These are phyloP conservation scores for Lyophyllum atratum DNA, from an alignment of 768 basidiomycete genomes.

Conservation along the genomic window DNA sequence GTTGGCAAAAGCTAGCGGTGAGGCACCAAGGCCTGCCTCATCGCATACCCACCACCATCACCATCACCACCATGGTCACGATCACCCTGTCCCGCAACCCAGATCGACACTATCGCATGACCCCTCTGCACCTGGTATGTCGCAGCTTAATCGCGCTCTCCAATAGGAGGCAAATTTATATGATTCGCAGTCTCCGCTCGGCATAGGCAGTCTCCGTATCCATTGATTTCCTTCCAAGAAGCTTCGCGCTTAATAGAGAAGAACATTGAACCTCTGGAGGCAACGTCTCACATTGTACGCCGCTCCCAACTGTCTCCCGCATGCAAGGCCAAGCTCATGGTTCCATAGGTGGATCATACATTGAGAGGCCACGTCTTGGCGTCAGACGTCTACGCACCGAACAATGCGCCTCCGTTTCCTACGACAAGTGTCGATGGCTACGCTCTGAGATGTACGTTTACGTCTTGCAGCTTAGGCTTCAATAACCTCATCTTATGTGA, in stretches of 20 bases:
- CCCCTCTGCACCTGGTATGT: constrained; percentile 64
- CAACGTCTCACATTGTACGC: constrained; percentile 44
- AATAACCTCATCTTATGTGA: not conserved
- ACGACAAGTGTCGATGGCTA: constrained; percentile 92
- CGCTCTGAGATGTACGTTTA: constrained; percentile 64
- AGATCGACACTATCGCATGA: constrained; percentile 67
- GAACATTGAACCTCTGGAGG: constrained; percentile 44
- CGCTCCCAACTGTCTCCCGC: not conserved
- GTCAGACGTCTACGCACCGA: constrained; percentile 68
- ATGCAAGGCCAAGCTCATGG: not conserved
- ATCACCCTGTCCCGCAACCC: constrained; percentile 51
- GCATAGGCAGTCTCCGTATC: constrained; percentile 77
- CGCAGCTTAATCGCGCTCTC: not conserved
- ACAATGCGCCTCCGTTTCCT: constrained; percentile 59
- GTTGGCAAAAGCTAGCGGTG: constrained; percentile 36
- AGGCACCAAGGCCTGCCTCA: constrained; percentile 26
- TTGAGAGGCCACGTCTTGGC: constrained; percentile 76
- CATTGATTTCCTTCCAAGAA: constrained; percentile 63
- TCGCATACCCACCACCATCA: constrained; percentile 37
- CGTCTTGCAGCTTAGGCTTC: not conserved
- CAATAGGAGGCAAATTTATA: not conserved
- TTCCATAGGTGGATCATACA: constrained; percentile 53
- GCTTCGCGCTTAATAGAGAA: constrained; percentile 61
- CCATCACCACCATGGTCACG: constrained; percentile 32
- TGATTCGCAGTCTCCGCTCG: constrained; percentile 61